Conservation (phyloP, 352 stramenopile genomes). For the Phytophthora vignae region DNA sequence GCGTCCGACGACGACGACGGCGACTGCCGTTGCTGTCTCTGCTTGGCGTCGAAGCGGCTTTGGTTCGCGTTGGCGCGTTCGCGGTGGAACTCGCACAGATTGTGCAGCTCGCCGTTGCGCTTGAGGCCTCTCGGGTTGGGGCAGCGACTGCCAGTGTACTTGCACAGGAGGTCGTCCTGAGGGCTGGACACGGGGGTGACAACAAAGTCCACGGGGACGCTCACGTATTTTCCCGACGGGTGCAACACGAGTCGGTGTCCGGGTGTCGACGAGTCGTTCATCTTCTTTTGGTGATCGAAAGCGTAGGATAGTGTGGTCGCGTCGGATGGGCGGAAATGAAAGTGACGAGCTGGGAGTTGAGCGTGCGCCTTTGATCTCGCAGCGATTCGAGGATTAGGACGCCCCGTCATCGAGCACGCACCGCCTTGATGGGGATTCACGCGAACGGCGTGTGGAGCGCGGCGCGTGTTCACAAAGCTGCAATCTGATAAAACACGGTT, state of each 20-base stretch:
- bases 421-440: constrained; percentile 27
- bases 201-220: constrained; percentile 13
- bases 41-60: constrained; percentile 49
- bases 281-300: constrained; percentile 40
- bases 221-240: constrained; percentile 8
- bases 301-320: constrained; percentile 5
- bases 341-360: background rate
- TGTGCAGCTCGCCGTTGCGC: constrained; percentile 45
- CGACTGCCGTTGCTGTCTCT: constrained; percentile 22
- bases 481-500: background rate
- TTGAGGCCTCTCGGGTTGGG: constrained; percentile 17
- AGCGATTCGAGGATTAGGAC: background rate
- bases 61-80: constrained; percentile 65
- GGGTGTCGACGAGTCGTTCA: constrained; percentile 10
- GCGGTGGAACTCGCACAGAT: constrained; percentile 62
- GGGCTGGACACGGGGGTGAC: background rate
- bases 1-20: constrained; percentile 1
- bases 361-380: background rate
- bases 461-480: background rate
- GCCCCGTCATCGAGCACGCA: background rate
- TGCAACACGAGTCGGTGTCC: constrained; percentile 25
- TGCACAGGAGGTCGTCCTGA: constrained; percentile 24
- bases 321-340: constrained; percentile 24
- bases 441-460: background rate
- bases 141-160: constrained; percentile 30